phyloP scores from a whole-genome alignment of 2,329 filamentous ascomycete species.

The Talaromyces rugulosus region DNA sequence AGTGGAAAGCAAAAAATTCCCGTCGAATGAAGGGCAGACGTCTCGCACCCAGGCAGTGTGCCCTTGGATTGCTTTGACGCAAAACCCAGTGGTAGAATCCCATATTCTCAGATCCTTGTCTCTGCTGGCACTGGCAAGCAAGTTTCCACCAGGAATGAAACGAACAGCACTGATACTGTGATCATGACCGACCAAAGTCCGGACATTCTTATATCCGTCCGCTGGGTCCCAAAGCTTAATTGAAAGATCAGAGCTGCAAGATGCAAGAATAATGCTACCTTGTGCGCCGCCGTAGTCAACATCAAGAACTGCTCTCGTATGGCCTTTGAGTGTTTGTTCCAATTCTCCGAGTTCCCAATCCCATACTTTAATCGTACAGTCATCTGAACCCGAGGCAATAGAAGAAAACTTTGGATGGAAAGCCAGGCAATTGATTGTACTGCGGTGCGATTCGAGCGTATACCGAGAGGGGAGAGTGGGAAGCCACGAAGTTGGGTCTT shows the following conservation, averaged over 20 bases:
- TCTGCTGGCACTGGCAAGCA: constrained; percentile 79
- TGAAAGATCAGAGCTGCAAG: constrained; percentile 82
- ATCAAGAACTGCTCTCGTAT: constrained; percentile 82
- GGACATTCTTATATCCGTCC: constrained; percentile 92
- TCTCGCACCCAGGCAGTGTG: constrained; percentile 91
- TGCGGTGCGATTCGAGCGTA: constrained; percentile 75
- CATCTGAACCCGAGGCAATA: constrained; percentile 84
- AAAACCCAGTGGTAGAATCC: constrained; percentile 91
- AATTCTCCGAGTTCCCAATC: constrained; percentile 93
- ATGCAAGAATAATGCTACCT: constrained; percentile 73
- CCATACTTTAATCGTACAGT: constrained; percentile 94
- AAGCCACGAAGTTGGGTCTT: constrained; percentile 82
- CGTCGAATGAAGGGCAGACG: constrained; percentile 76
- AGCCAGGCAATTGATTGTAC: constrained; percentile 78
- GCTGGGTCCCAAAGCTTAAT: constrained; percentile 94
- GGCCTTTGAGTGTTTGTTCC: constrained; percentile 84
- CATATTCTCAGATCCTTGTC: constrained; percentile 84
- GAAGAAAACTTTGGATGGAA: constrained; percentile 92
- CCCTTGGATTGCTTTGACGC: constrained; percentile 81
- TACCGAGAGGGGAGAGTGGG: constrained; percentile 78
- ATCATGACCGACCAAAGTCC: constrained; percentile 85
- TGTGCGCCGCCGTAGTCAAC: constrained; percentile 85
- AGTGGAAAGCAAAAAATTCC: constrained; percentile 75
- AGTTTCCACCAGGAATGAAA: constrained; percentile 82
- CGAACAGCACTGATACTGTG: constrained; percentile 85